Percentiles rank a stretch among this genome's conserved stretches.
Conservation (phyloP, 768 basidiomycete species). For the Termitomyces sp. region DNA sequence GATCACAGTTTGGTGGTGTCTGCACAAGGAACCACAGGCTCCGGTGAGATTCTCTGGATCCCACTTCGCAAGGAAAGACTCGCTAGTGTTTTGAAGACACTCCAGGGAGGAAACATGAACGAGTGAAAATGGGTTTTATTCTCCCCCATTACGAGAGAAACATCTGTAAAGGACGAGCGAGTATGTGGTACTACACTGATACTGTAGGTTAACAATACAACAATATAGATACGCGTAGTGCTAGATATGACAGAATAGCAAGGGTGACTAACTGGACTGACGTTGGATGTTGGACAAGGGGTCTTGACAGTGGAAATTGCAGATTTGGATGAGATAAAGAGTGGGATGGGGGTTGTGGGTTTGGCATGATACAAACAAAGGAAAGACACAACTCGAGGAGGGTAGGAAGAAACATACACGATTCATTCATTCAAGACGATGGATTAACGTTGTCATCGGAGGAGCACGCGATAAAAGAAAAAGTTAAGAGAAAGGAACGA, state of each 20-base stretch:
- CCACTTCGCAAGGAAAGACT: conserved; percentile 79
- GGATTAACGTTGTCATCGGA: neutral
- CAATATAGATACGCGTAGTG: conserved; percentile 19
- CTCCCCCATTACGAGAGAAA: conserved; percentile 9
- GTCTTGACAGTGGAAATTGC: neutral
- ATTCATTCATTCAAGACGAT: neutral
- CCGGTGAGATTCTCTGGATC: conserved; percentile 79
- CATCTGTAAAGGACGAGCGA: neutral
- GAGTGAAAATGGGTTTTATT: conserved; percentile 8
- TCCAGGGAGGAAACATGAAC: conserved; percentile 11
- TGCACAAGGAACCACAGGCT: conserved; percentile 36
- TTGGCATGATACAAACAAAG: conserved; percentile 6
- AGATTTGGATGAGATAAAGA: neutral
- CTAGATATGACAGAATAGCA: conserved; percentile 17
- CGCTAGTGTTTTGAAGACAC: conserved; percentile 35
- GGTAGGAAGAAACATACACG: neutral
- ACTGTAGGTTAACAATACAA: conserved; percentile 20
- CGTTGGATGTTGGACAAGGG: neutral
- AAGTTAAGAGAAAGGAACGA: neutral
- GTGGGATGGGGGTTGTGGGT: neutral
- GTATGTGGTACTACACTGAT: conserved; percentile 15
- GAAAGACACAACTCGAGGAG: conserved; percentile 1
- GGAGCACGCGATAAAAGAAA: neutral
- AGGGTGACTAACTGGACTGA: neutral
- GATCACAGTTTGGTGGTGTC: conserved; percentile 85